Evolutionary conservation across 116 monocot genomes (phyloP), one percentile per base, ranked within the genome.

Genomic region (Iris pallida): DNA sequence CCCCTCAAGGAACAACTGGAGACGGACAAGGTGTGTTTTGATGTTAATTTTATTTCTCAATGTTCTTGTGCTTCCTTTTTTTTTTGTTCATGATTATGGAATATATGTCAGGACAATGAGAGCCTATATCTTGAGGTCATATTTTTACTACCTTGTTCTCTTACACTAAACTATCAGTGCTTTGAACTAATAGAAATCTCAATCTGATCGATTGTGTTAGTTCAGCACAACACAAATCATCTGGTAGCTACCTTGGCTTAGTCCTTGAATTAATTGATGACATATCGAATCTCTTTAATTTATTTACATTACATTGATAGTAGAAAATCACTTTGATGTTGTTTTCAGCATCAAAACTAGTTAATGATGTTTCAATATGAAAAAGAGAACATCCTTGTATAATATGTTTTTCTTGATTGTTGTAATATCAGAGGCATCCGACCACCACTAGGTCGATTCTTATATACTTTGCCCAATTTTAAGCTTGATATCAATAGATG

Each of bases 41-140:
- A n/a, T n/a, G n/a, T n/a, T n/a, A n/a, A n/a, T n/a, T n/a, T n/a
- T n/a, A n/a, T n/a, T n/a, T n/a, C n/a, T n/a, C n/a, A n/a, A n/a
- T n/a, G n/a, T n/a, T n/a, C n/a, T n/a, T n/a, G n/a, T n/a, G n/a
- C n/a, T n/a, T n/a, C n/a, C n/a, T n/a, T n/a, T n/a, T n/a, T n/a
- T n/a, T n/a, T n/a, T n/a, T n/a, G n/a, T n/a, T n/a, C n/a, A n/a
- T n/a, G n/a, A n/a, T n/a, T n/a, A n/a, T n/a, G n/a, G n/a, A n/a
- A n/a, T n/a, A n/a, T n/a, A n/a, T n/a, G n/a, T n/a, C n/a, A n/a
- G n/a, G n/a, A n/a, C n/a, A n/a, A n/a, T n/a, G 67, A 55, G 2
- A n/a, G 41, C 53, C 30, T 55, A 2, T 8, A 61, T 7, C 65
- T 65, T 11, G 54, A 67, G 67, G 67, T 67, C 16, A 67, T 16